Base-by-base conservation (phyloP, 345 rosid genomes). In the Eucalyptus coolabah region DNA sequence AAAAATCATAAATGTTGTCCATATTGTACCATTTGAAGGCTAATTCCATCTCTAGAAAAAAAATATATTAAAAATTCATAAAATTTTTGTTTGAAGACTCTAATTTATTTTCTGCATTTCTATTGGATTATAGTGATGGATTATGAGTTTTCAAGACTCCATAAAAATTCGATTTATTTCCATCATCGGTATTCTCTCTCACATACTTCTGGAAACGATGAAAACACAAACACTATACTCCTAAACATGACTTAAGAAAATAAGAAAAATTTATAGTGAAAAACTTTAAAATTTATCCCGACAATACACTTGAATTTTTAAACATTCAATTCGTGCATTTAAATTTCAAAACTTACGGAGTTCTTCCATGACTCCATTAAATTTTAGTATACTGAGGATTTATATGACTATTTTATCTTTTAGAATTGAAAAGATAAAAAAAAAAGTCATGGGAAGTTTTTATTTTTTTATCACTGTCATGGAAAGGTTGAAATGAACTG, bases 71-170 rank as follows among this genome's bases (percentile, higher is more conserved):
- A 67, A 8, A 32, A 67, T 2, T 2, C 1, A 3, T 2, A 17
- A 32, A 8, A 0, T 1, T 17, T 32, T 67, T 32, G 12, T 16
- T 6, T 12, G 17, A 30, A 63, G 17, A 30, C 63, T 23, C 30
- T 26, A 9, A 24, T 63, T 13, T 30, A 32, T 32, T 67, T 67
- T 32, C 7, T 16, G 23, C 42, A 67, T 32, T 67, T 67, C 12
- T 34, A 34, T 32, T 17, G 4, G 12, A 13, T n/a, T n/a, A 67
- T 7, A 0, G n/a, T n/a, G 17, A 14, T 1, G 3, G 8, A 15
- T 4, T 67, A 67, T 8, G 40, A 67, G 11, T 16, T 67, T n/a
- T 67, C 6, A 8, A 67, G 77, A 67, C 10, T 16, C 40, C 10
- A 15, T 67, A 67, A 1, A 65, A 67, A 67, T 67, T 67, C 6